phyloP scores from a whole-genome alignment of 192 early-diverging fungal genomes.

The Backusella liffmaniae region DNA sequence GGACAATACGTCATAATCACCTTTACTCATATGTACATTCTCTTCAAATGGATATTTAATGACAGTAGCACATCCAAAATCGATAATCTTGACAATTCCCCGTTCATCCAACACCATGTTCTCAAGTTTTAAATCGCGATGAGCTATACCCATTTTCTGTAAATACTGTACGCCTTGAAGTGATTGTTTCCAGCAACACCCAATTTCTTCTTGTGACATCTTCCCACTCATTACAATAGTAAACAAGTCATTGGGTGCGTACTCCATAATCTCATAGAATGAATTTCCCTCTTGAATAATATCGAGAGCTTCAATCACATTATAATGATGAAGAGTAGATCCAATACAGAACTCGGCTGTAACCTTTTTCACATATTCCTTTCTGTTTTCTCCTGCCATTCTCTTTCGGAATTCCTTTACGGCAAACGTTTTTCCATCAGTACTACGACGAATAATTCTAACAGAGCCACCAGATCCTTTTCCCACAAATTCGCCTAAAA shows the following conservation, averaged over 20 bases:
- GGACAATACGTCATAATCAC: slow-evolving; percentile 32
- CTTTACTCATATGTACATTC: slow-evolving; percentile 43
- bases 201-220: slow-evolving; percentile 74
- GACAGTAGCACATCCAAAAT: slow-evolving; percentile 86
- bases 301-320: slow-evolving; percentile 78
- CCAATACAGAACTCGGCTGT: slow-evolving; percentile 85
- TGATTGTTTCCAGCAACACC: slow-evolving; percentile 84
- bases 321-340: slow-evolving; percentile 72
- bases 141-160: slow-evolving; percentile 75
- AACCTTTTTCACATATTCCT: slow-evolving; percentile 82
- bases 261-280: slow-evolving; percentile 88
- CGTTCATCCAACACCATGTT: slow-evolving; percentile 75
- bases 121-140: slow-evolving; percentile 87
- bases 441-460: slow-evolving; percentile 57
- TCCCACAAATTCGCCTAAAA: slow-evolving; percentile 49
- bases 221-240: slow-evolving; percentile 69
- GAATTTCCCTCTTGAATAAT: slow-evolving; percentile 68
- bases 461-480: slow-evolving; percentile 74
- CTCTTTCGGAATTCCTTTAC: slow-evolving; percentile 82
- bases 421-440: slow-evolving; percentile 66
- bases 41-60: slow-evolving; percentile 83
- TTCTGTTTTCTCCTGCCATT: slow-evolving; percentile 59
- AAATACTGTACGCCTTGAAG: slow-evolving; percentile 74
- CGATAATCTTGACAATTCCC: slow-evolving; percentile 81
- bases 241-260: slow-evolving; percentile 89